Evolutionary conservation across 805 yeast species (phyloP).

Genomic region (Blastobotrys muscicola): DNA sequence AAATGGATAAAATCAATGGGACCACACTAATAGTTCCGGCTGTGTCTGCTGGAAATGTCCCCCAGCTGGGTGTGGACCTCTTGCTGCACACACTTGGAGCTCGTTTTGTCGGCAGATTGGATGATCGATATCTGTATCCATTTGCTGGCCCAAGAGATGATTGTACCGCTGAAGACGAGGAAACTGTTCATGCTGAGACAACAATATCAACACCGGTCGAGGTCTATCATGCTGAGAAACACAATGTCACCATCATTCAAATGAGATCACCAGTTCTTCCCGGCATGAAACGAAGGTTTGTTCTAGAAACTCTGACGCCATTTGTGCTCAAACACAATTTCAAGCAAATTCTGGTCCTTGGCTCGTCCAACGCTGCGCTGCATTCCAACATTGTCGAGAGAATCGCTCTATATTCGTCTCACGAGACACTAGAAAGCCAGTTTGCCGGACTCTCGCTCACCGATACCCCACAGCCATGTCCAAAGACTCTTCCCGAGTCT

Average conservation of each 20-base stretch:
- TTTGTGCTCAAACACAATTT: conserved; percentile 37
- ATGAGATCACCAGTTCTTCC: conserved; percentile 82
- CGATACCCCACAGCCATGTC: conserved; percentile 6
- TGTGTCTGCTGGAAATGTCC: conserved; percentile 81
- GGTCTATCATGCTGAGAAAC: conserved; percentile 36
- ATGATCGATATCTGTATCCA: conserved; percentile 60
- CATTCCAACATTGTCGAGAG: conserved; percentile 5
- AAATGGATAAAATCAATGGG: neutral
- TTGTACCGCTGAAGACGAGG: conserved; percentile 10
- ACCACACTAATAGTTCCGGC: conserved; percentile 51
- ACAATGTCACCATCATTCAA: conserved; percentile 52
- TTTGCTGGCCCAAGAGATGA: conserved; percentile 73
- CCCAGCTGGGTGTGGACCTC: conserved; percentile 72
- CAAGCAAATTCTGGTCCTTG: conserved; percentile 44
- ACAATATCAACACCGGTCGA: conserved; percentile 58
- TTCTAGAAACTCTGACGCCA: conserved; percentile 41
- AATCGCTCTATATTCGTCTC: conserved; percentile 1
- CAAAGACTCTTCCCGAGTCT: conserved; percentile 24
- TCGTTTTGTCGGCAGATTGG: conserved; percentile 44
- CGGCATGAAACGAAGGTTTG: conserved; percentile 42
- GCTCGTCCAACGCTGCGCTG: conserved; percentile 64
- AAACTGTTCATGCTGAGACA: conserved; percentile 11
- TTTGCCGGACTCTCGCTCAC: conserved; percentile 2
- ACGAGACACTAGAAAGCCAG: conserved; percentile 4
- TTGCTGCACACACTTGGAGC: conserved; percentile 55